Evolutionary conservation across 2,329 filamentous ascomycete genomes (phyloP), one percentile per base, ranked within the genome.

Genomic region (Phaeosphaeria sp.): DNA sequence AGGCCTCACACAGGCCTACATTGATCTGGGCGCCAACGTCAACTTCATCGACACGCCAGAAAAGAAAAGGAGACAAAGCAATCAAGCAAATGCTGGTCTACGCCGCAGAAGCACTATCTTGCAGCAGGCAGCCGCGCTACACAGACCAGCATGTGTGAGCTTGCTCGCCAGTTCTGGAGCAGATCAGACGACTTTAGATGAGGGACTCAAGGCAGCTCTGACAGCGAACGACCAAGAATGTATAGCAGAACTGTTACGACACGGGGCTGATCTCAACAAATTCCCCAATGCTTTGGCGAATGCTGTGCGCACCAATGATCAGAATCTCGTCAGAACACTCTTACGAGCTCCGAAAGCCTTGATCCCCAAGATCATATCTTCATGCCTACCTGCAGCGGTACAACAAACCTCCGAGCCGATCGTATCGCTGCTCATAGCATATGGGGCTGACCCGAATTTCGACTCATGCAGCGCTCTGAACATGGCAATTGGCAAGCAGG

Each of bases 361-460:
- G 22, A 68, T 65, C 5, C 43, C 68, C 15, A 68, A 75, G 17
- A 64, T 74, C 27, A 64, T 76, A 11, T 74, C 73, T 2, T 73
- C 73, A 21, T 73, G 70, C 48, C 64, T 77, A 7, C 64, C 69
- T 27, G 65, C 63, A 39, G 73, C 73, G 22, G 71, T 75, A 4
- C 71, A 74, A 51, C 69, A 72, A 21, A 67, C 63, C n/a, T 74
- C 71, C 5, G 68, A 71, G 42, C 49, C 64, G 2, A 62, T 68
- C 10, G 55, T 69, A 27, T 74, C 72, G 10, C 56, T 75, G n/a
- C 59, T 76, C 17, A 64, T 75, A 41, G 60, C 64, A 7, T 70
- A 76, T 54, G 73, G 73, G 7, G 74, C 72, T 21, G 70, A 77
- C 55, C 73, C 73, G 13, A 77, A 77, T 54, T 76, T 72, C 56